These are phyloP conservation scores for Beauveria bassiana DNA, from an alignment of 2,329 filamentous ascomycete genomes.

Conservation along the genomic window DNA sequence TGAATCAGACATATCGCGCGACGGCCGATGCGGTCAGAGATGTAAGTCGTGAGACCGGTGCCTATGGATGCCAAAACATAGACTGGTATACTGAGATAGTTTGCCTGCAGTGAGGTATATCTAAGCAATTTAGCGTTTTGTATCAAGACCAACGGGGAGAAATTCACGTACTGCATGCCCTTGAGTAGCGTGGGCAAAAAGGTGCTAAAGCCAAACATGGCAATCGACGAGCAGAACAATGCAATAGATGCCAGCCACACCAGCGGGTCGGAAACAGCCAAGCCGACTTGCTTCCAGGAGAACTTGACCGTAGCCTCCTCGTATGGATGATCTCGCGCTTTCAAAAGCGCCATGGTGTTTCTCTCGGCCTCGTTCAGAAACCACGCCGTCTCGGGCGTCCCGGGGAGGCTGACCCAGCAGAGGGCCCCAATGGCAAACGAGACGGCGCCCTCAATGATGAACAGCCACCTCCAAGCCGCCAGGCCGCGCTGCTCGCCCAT, in stretches of 20 bases:
- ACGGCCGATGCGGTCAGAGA: constrained; percentile 24
- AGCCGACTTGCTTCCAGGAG: constrained; percentile 17
- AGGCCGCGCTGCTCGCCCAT: constrained; percentile 38
- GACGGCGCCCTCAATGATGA: constrained; percentile 36
- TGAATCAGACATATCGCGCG: constrained; percentile 23
- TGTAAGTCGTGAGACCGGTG: constrained; percentile 18
- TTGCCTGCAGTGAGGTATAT: constrained; percentile 20
- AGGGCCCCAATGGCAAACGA: constrained; percentile 23
- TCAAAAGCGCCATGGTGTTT: constrained; percentile 19
- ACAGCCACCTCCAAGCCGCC: constrained; percentile 43
- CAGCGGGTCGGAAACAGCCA: constrained; percentile 18
- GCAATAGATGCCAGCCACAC: constrained; percentile 26
- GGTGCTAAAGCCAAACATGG: constrained; percentile 27
- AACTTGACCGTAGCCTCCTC: constrained; percentile 16
- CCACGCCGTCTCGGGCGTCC: constrained; percentile 35
- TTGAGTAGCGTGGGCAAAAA: constrained; percentile 29
- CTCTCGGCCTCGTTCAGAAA: constrained; percentile 36
- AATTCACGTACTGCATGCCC: constrained; percentile 22
- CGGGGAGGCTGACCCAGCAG: constrained; percentile 35
- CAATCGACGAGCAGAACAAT: constrained; percentile 23
- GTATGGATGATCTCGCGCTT: constrained; percentile 20
- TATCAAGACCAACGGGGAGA: too few species aligned
- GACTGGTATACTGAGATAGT: constrained; percentile 29
- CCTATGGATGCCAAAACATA: constrained; percentile 23
- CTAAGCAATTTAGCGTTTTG: constrained; percentile 2